Percentiles rank a stretch among this genome's conserved stretches.
Evolutionary conservation across 1,139 yeast genomes (phyloP).

Genomic region (Kurtzmaniella quercitrusa): DNA sequence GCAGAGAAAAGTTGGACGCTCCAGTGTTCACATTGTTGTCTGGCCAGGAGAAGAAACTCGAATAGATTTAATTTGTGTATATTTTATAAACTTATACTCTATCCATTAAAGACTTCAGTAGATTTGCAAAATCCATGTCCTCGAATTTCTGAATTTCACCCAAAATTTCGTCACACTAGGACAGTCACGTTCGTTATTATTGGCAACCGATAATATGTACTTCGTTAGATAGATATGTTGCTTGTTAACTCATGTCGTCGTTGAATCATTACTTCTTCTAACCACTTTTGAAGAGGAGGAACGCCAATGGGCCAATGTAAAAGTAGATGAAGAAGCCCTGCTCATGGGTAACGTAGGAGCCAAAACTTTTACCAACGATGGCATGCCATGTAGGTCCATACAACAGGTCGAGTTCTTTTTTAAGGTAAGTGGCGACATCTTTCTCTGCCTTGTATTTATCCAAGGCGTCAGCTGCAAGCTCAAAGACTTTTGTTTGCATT

Average conservation of each 20-base stretch:
- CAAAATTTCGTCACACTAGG: too few species aligned
- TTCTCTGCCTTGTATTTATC: slow-evolving; percentile 47
- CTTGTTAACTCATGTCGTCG: not conserved
- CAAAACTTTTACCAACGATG: slow-evolving; percentile 89
- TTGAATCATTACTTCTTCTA: slow-evolving; percentile 12
- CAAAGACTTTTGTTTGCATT: slow-evolving; percentile 55
- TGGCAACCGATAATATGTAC: too few species aligned
- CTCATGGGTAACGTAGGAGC: slow-evolving; percentile 89
- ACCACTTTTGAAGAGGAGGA: slow-evolving; percentile 76
- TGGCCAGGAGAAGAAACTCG: slow-evolving; percentile 62
- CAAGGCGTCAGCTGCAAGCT: slow-evolving; percentile 51
- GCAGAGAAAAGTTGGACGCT: slow-evolving; percentile 81
- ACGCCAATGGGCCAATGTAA: slow-evolving; percentile 76
- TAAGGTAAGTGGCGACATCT: slow-evolving; percentile 78
- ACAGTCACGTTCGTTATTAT: too few species aligned
- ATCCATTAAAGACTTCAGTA: not conserved
- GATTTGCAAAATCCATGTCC: too few species aligned
- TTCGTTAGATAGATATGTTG: too few species aligned
- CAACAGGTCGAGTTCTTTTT: slow-evolving; percentile 59
- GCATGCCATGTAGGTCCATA: slow-evolving; percentile 94
- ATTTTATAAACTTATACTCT: not conserved
- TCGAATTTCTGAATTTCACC: too few species aligned
- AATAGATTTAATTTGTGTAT: slow-evolving; percentile 1
- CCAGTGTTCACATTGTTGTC: slow-evolving; percentile 84
- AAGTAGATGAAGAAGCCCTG: slow-evolving; percentile 81